These are phyloP conservation scores for Amanita phalloides DNA, from an alignment of 768 basidiomycete genomes.

Conservation along the genomic window DNA sequence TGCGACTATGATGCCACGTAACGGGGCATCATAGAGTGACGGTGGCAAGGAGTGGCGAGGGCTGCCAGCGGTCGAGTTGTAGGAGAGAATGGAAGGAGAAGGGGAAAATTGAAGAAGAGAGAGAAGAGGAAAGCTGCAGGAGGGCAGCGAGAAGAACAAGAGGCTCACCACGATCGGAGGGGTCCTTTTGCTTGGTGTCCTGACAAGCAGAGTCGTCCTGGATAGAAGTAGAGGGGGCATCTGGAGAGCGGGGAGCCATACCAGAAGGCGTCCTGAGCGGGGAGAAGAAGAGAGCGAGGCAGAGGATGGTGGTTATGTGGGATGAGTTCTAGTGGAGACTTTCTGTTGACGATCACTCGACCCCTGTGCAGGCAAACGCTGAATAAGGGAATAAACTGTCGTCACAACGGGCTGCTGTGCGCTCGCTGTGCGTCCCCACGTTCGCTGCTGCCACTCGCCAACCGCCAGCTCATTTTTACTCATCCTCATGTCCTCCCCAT, in stretches of 20 bases:
- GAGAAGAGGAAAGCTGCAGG: not conserved
- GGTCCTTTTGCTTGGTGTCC: not conserved
- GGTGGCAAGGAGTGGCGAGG: too few relatives aligned
- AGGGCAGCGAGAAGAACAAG: not conserved
- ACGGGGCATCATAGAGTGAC: too few relatives aligned
- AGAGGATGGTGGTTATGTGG: not conserved
- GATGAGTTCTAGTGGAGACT: not conserved
- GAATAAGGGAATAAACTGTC: not conserved
- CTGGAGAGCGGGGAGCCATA: not conserved
- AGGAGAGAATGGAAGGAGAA: too few relatives aligned
- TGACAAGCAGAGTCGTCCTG: not conserved
- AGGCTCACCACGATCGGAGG: constrained; percentile 2
- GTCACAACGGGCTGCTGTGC: constrained; percentile 1
- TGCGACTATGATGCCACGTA: not conserved
- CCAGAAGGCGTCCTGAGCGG: not conserved
- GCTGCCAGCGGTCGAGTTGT: not conserved
- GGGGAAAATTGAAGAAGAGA: not conserved
- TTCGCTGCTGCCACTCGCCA: too few relatives aligned
- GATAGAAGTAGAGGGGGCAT: not conserved
- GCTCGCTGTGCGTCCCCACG: not conserved
- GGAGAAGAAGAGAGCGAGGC: not conserved
- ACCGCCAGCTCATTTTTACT: not conserved
- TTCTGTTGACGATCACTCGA: constrained; percentile 5
- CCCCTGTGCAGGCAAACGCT: not conserved
- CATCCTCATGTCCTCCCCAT: not conserved